phyloP scores from a whole-genome alignment of 768 basidiomycete species.

The Rhizopogon roseolus region DNA sequence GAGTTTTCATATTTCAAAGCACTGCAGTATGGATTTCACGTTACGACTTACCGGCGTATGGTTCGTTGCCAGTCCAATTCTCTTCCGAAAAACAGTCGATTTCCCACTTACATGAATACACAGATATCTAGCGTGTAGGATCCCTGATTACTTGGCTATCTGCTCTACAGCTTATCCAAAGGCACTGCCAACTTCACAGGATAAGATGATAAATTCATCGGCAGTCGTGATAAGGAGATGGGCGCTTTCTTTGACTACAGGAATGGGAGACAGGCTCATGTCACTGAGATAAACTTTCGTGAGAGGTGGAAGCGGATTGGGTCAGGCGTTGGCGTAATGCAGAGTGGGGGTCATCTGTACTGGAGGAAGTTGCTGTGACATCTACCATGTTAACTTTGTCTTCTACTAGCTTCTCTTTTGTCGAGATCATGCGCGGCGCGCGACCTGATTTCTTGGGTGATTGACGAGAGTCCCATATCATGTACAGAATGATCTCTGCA shows the following conservation, averaged over 20 bases:
- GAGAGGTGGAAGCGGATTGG: neutral
- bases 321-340: slow-evolving; percentile 13
- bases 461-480: slow-evolving; percentile 65
- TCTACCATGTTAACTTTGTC: slow-evolving; percentile 6
- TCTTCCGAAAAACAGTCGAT: neutral
- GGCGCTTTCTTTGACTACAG: no score
- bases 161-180: neutral
- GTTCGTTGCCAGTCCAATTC: no score
- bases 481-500: slow-evolving; percentile 64
- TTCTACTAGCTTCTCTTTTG: slow-evolving; percentile 3
- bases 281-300: neutral
- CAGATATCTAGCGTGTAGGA: neutral
- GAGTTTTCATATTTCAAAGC: neutral
- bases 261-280: neutral
- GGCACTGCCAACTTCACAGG: neutral
- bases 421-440: neutral
- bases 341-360: slow-evolving; percentile 14
- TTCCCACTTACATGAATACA: neutral
- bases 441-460: slow-evolving; percentile 11
- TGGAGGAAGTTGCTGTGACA: slow-evolving; percentile 10
- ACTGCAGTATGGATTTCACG: neutral
- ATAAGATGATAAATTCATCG: neutral
- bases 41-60: neutral
- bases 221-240: no score
- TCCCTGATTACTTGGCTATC: neutral